These are phyloP conservation scores for Ricinus communis DNA, from an alignment of 345 rosid species.

Conservation along the genomic window DNA sequence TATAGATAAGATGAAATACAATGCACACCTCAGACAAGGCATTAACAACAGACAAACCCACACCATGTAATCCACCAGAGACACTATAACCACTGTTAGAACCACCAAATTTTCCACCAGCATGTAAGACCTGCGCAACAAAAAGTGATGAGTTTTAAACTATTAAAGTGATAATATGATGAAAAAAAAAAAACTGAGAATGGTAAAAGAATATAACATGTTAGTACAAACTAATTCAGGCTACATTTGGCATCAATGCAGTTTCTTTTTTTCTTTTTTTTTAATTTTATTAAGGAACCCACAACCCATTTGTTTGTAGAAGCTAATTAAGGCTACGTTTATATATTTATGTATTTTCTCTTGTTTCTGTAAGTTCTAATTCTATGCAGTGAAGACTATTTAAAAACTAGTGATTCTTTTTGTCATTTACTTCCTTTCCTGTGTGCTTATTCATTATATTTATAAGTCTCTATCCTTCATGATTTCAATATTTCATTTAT, in stretches of 20 bases:
- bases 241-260: background rate
- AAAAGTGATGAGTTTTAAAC: background rate
- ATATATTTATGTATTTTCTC: background rate
- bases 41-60: conserved; percentile 97
- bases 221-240: background rate
- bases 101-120: conserved; percentile 99
- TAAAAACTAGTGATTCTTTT: too few species aligned
- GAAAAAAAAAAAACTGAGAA: background rate
- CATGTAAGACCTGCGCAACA: conserved; percentile 80
- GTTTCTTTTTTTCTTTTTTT: too few species aligned
- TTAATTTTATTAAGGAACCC: too few species aligned
- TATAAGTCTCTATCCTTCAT: too few species aligned
- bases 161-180: background rate
- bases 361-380: background rate
- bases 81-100: conserved; percentile 92
- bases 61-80: conserved; percentile 98
- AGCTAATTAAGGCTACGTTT: too few species aligned
- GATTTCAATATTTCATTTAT: too few species aligned
- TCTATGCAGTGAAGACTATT: too few species aligned
- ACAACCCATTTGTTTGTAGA: background rate
- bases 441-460: background rate
- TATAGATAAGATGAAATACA: background rate
- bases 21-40: conserved; percentile 88
- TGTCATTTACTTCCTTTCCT: background rate
- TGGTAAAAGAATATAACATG: background rate